Evolutionary conservation across 2,329 filamentous ascomycete genomes (phyloP).

Genomic region (Sarocladiaceae sp.): DNA sequence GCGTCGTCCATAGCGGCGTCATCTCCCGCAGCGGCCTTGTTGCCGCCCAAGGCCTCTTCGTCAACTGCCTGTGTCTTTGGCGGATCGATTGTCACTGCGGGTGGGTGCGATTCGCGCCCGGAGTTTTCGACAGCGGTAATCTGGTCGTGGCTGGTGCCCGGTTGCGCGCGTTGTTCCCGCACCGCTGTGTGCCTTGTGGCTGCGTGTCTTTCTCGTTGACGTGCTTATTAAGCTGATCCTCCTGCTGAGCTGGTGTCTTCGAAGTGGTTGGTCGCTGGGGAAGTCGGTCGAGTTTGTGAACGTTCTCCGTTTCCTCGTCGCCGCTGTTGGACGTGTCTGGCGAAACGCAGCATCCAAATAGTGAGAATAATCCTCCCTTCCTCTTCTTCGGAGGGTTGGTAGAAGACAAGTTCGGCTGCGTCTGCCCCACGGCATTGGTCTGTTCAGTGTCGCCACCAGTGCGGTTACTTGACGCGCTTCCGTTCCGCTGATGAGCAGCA

Average conservation of each 20-base stretch:
- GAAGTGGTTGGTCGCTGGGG: conserved; percentile 50
- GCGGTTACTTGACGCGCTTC: conserved; percentile 63
- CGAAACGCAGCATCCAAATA: conserved; percentile 64
- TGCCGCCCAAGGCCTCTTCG: conserved; percentile 21
- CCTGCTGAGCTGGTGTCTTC: conserved; percentile 48
- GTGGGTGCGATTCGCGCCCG: conserved; percentile 38
- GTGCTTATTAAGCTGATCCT: conserved; percentile 39
- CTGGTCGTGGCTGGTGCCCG: conserved; percentile 24
- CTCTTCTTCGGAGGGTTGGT: conserved; percentile 49
- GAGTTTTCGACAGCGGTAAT: conserved; percentile 27
- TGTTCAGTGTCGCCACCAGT: conserved; percentile 51
- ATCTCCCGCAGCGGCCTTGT: conserved; percentile 39
- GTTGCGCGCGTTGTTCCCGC: conserved; percentile 36
- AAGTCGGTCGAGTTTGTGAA: conserved; percentile 56
- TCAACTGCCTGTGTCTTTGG: conserved; percentile 26
- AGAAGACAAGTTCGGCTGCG: conserved; percentile 48
- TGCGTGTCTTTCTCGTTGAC: conserved; percentile 49
- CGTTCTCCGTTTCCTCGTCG: conserved; percentile 46
- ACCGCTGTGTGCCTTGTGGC: conserved; percentile 27
- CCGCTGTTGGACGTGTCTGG: conserved; percentile 55
- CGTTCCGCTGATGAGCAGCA: conserved; percentile 58
- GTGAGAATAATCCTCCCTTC: conserved; percentile 50
- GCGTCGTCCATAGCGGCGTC: conserved; percentile 67
- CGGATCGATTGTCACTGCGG: conserved; percentile 39
- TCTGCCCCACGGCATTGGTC: conserved; percentile 42